These are phyloP conservation scores for Arthroderma sp. DNA, from an alignment of 2,329 filamentous ascomycete species.

Conservation along the genomic window DNA sequence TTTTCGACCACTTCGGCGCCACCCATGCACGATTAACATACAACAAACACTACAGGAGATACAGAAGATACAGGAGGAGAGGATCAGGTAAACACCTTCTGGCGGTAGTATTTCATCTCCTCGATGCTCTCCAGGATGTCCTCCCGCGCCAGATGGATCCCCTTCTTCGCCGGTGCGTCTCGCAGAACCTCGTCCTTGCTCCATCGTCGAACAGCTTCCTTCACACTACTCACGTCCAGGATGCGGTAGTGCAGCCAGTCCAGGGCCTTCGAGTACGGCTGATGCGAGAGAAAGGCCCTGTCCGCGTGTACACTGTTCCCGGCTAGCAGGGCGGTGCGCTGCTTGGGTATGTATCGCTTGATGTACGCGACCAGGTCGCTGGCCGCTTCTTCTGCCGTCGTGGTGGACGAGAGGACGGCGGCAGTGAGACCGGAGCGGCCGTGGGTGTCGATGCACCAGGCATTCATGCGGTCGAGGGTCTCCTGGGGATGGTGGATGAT, in stretches of 20 bases:
- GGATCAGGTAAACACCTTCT: conserved; percentile 46
- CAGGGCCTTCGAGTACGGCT: conserved; percentile 61
- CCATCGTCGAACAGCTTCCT: conserved; percentile 83
- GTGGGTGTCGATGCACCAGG: conserved; percentile 80
- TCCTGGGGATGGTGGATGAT: conserved; percentile 62
- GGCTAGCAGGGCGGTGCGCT: conserved; percentile 60
- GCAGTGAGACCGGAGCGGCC: conserved; percentile 67
- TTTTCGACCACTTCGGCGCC: not conserved
- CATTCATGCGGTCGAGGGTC: conserved; percentile 66
- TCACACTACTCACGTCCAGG: conserved; percentile 81
- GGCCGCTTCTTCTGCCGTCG: conserved; percentile 61
- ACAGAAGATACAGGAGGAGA: not conserved
- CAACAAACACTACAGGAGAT: not conserved
- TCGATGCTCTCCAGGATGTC: conserved; percentile 94
- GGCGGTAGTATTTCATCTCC: conserved; percentile 75
- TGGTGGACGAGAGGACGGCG: conserved; percentile 60
- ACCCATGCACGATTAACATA: not conserved
- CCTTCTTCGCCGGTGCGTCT: conserved; percentile 58
- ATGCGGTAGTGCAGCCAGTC: conserved; percentile 80
- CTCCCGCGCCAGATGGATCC: conserved; percentile 66
- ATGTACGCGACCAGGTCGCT: conserved; percentile 66
- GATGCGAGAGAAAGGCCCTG: conserved; percentile 61
- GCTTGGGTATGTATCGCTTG: conserved; percentile 54
- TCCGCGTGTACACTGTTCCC: conserved; percentile 93
- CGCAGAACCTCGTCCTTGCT: conserved; percentile 48